A percentile compares a stretch with the other conserved stretches of the same genome.
These are phyloP conservation scores for Fusarium gaditjirri DNA, from an alignment of 2,329 filamentous ascomycete genomes.

Conservation along the genomic window DNA sequence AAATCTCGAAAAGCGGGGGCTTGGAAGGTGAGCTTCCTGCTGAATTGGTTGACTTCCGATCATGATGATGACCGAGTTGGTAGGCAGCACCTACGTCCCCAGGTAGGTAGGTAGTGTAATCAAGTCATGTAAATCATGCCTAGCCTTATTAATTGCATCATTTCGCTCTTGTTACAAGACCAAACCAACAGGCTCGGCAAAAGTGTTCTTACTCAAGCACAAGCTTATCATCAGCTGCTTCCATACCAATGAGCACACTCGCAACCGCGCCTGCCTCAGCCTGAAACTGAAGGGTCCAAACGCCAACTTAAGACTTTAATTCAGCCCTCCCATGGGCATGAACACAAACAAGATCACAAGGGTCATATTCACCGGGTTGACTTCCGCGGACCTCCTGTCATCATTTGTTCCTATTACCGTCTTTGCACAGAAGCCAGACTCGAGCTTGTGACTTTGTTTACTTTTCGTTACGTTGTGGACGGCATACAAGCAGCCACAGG, in stretches of 20 bases:
- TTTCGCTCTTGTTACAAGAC: neutral
- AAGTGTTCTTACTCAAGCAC: neutral
- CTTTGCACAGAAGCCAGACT: conserved; percentile 3
- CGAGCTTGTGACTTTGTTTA: conserved; percentile 8
- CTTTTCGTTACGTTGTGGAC: neutral
- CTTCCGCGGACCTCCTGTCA: neutral
- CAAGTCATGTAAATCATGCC: neutral
- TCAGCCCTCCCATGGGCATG: conserved; percentile 1
- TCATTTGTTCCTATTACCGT: neutral
- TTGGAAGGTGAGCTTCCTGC: neutral
- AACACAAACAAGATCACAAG: conserved; percentile 13
- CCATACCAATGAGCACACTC: neutral
- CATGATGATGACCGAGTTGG: neutral
- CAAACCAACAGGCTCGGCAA: neutral
- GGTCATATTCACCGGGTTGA: neutral
- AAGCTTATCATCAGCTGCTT: neutral
- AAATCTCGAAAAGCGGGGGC: neutral
- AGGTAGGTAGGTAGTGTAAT: neutral
- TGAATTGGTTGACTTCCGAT: neutral
- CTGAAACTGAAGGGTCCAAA: conserved; percentile 38
- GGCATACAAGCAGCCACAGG: conserved; percentile 22
- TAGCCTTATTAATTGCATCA: neutral
- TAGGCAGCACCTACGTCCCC: neutral
- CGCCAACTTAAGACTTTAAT: conserved; percentile 19
- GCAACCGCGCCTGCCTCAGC: conserved; percentile 20